Conservation (phyloP, 108 stramenopile genomes). For the Stephanodiscus minutulus region DNA sequence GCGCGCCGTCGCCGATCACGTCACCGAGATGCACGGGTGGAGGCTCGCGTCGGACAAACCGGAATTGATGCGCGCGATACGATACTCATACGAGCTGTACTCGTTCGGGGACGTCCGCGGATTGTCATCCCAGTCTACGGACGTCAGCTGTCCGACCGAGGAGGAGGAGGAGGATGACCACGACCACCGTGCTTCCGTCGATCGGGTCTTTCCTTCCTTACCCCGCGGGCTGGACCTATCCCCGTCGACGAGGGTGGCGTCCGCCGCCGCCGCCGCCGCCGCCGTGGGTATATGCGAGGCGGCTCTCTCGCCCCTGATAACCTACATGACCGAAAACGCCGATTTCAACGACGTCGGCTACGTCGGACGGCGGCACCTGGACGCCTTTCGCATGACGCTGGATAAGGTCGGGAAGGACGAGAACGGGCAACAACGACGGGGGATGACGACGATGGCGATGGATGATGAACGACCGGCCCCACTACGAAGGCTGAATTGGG, state of each 20-base stretch:
- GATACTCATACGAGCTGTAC: conserved; percentile 38
- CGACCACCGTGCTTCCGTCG: not conserved
- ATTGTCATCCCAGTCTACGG: not conserved
- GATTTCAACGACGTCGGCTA: not conserved
- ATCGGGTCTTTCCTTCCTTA: conserved; percentile 16
- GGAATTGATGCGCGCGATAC: conserved; percentile 28
- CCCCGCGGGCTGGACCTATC: conserved; percentile 18
- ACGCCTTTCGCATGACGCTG: conserved; percentile 29
- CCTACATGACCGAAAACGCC: conserved; percentile 22
- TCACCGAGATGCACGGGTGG: conserved; percentile 29
- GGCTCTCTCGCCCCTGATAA: conserved; percentile 22
- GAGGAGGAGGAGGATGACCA: conserved; percentile 6
- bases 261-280: not conserved
- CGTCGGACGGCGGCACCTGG: conserved; percentile 32
- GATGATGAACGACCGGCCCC: too few relatives aligned
- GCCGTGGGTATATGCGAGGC: conserved; percentile 6
- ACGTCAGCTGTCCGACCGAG: too few relatives aligned
- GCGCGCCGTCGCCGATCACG: conserved; percentile 16
- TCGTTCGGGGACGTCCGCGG: conserved; percentile 29
- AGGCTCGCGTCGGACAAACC: conserved; percentile 21
- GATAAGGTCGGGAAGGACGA: conserved; percentile 6
- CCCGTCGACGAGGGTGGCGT: conserved; percentile 8
- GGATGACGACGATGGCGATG: not conserved
- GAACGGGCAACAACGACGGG: not conserved
- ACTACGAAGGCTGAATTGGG: conserved; percentile 29